These are phyloP conservation scores for Pseudogymnoascus pannorum DNA, from an alignment of 2,329 filamentous ascomycete species.

Conservation along the genomic window DNA sequence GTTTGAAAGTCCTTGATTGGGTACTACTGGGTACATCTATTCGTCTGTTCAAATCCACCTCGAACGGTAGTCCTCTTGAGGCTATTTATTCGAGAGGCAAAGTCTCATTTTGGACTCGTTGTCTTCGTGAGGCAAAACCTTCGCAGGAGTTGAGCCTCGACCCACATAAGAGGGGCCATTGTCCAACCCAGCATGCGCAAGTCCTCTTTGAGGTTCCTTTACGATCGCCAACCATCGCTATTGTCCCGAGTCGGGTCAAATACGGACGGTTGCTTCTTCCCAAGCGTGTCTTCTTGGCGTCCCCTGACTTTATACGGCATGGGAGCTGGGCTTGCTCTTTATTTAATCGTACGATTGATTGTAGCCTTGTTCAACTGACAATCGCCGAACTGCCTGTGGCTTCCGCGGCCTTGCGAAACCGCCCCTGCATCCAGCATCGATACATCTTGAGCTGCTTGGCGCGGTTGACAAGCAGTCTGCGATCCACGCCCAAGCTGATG, in stretches of 20 bases:
- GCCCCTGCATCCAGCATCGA: slow-evolving; percentile 87
- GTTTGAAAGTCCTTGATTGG: too few relatives aligned
- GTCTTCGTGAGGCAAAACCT: neutral
- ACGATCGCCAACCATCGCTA: neutral
- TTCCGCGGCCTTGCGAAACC: slow-evolving; percentile 55
- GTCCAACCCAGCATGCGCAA: neutral
- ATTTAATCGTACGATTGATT: neutral
- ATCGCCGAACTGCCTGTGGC: neutral
- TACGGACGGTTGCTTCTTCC: too few relatives aligned
- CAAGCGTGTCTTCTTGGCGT: neutral
- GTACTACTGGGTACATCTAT: too few relatives aligned
- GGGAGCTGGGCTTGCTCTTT: neutral
- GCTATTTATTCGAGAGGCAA: too few relatives aligned
- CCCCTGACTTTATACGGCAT: neutral
- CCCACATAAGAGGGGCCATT: neutral
- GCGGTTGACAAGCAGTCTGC: slow-evolving; percentile 85
- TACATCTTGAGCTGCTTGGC: slow-evolving; percentile 95
- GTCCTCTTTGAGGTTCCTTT: neutral
- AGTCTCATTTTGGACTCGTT: too few relatives aligned
- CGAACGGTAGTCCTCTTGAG: too few relatives aligned
- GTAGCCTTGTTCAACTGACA: neutral
- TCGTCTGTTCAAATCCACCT: too few relatives aligned
- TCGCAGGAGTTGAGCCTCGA: neutral
- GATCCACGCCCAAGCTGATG: slow-evolving; percentile 73
- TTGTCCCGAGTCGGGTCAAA: neutral